Evolutionary conservation across 345 rosid genomes (phyloP), one percentile per base, ranked within the genome.

Genomic region (Salix exigua): DNA sequence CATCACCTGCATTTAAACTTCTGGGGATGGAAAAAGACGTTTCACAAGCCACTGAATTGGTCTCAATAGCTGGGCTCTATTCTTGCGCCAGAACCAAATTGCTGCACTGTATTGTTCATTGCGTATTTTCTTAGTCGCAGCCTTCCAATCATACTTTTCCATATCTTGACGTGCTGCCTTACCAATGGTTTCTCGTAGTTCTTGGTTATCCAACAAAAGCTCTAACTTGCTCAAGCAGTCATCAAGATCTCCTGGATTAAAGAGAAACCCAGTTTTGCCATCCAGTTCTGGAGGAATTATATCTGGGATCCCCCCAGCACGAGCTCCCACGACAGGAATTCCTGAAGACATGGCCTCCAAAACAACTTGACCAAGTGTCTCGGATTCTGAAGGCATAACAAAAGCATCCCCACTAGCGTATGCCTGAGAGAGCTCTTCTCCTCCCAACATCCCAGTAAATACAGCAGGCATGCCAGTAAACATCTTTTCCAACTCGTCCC

Each of bases 261-360:
- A 96, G 69, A 93, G 83, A 70, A 83, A 93, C 30, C 99, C 92
- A 4, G 91, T 96, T 83, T 92, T 89, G 6, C 97, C 99, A 26
- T 96, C 97, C 78, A 86, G 94, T 0, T 96, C 99, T 0, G 85
- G 86, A 53, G 99, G 95, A 81, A 96, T 96, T 66, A 96, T 96
- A 73, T 96, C 99, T 8, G 97, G 97, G 72, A 96, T 87, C 75
- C 99, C 99, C 8, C 99, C 98, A 0, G 98, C 97, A 7, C 97
- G 92, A 73, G 87, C 98, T 35, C 89, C 99, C 73, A 96, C 98
- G 44, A 96, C 98, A 1, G 98, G 95, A 67, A 89, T 81, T 23
- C 98, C 99, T 1, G 99, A 96, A 74, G 99, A 87, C 99, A 96
- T 96, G 74, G 99, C 96, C 79, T 93, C 99, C 77, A 93, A 85